Conservation (phyloP, 257 asterid genomes). For the Solanum chiquidenum region DNA sequence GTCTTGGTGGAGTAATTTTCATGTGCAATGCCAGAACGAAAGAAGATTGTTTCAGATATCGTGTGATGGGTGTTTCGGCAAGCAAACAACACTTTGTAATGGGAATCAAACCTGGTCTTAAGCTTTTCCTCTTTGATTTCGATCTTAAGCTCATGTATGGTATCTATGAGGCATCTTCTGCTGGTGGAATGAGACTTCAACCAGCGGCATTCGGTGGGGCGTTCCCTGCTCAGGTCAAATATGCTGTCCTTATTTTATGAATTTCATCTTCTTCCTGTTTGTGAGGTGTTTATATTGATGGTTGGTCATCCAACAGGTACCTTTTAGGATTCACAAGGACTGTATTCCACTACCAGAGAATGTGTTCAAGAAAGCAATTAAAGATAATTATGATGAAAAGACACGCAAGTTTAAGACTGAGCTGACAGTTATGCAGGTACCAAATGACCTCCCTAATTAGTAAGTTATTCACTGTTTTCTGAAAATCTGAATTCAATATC, state of each 20-base stretch:
- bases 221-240: conserved; percentile 81
- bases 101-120: conserved; percentile 67
- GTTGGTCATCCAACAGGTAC: conserved; percentile 39
- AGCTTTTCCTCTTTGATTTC: conserved; percentile 77
- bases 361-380: conserved; percentile 65
- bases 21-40: conserved; percentile 91
- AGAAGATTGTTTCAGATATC: conserved; percentile 75
- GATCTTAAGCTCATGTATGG: conserved; percentile 89
- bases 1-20: conserved; percentile 74
- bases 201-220: conserved; percentile 78
- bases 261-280: conserved; percentile 3
- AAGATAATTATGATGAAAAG: conserved; percentile 60
- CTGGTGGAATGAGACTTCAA: conserved; percentile 87
- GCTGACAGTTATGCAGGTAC: conserved; percentile 56
- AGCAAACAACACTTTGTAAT: conserved; percentile 55
- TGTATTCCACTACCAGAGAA: conserved; percentile 78
- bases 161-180: conserved; percentile 66
- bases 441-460: background rate
- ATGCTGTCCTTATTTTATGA: background rate
- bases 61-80: conserved; percentile 67
- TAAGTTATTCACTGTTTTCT: background rate
- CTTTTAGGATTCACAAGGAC: conserved; percentile 49
- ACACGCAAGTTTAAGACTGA: conserved; percentile 64
- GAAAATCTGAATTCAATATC: background rate
- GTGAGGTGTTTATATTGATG: conserved; percentile 3